Evolutionary conservation across 148 eudicot species (phyloP), one percentile per base, ranked within the genome.

Genomic region (Limonium bicolor): DNA sequence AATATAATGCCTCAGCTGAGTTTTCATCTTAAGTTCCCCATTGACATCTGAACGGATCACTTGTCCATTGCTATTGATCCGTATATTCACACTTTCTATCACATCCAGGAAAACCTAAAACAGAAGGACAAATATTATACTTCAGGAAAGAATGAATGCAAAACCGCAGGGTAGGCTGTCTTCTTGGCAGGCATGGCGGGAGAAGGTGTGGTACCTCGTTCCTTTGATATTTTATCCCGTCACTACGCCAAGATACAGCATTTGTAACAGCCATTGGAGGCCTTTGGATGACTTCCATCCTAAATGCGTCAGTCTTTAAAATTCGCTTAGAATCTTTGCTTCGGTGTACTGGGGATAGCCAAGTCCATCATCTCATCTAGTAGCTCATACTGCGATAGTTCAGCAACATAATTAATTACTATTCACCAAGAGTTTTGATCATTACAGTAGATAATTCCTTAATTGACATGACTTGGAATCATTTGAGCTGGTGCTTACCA

Each of bases 251-350:
- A 27, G 97, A 90, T 40, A 90, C 97, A 4, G 97, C 97, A 69
- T 90, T 90, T 48, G 97, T 90, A 3, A 90, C 97, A 32, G 97
- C 97, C 97, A 90, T 90, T 10, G 97, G 97, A 61, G 97, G 97
- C 70, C 97, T 68, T 62, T 90, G 97, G 22, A 73, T 26, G 40
- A 68, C 93, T 61, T 90, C 97, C 97, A 90, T 90, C 74, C 73
- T 84, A 35, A 77, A 90, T 27, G 97, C 97, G 67, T 90, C 79
- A 3, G 95, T 84, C 65, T 80, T 90, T 17, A 90, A 38, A 90
- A 90, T 64, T 90, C 97, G 20, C 85, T 77, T 13, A 90, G 87
- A 69, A 90, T 90, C 52, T 64, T 84, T 11, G 95, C 97, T 61
- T 84, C 97, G n/a, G 95, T 90, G 61, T 65, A 90, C 45, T 84